These are phyloP conservation scores for Epichloe scottii DNA, from an alignment of 2,329 filamentous ascomycete species.

Conservation along the genomic window DNA sequence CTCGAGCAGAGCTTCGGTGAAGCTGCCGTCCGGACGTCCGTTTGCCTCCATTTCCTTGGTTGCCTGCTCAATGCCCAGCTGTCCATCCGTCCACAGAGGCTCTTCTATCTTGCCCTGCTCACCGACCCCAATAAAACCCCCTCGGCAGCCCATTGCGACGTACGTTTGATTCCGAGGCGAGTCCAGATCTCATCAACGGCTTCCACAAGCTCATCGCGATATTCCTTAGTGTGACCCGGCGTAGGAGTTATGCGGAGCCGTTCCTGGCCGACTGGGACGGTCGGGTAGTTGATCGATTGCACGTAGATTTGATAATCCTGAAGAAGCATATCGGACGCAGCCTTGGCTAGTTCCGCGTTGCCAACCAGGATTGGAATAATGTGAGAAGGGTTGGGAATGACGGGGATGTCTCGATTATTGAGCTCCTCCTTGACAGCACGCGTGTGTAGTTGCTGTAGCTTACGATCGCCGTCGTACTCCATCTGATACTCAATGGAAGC, in stretches of 20 bases:
- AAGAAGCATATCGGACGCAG: constrained; percentile 83
- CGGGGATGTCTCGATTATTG: constrained; percentile 70
- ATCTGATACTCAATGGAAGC: constrained; percentile 92
- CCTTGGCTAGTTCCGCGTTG: constrained; percentile 83
- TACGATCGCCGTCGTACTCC: constrained; percentile 70
- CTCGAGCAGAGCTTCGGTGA: constrained; percentile 49
- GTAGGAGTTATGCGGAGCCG: constrained; percentile 92
- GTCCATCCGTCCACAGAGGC: constrained; percentile 85
- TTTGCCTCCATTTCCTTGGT: constrained; percentile 46
- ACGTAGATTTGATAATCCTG: constrained; percentile 91
- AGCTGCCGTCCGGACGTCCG: constrained; percentile 20
- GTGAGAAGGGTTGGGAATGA: constrained; percentile 95
- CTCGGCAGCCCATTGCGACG: constrained; percentile 78
- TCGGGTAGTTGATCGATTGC: constrained; percentile 98
- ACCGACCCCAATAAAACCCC: constrained; percentile 91
- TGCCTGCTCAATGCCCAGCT: constrained; percentile 64
- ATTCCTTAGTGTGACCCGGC: constrained; percentile 75
- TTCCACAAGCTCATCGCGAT: constrained; percentile 72
- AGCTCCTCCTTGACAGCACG: constrained; percentile 84
- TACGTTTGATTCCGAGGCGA: constrained; percentile 81
- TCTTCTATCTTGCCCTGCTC: constrained; percentile 48
- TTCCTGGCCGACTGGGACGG: constrained; percentile 95
- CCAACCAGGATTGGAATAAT: constrained; percentile 91
- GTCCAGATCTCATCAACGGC: constrained; percentile 83
- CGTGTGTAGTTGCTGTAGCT: constrained; percentile 91